Percentiles rank a stretch among this genome's conserved stretches.
phyloP scores from a whole-genome alignment of 345 rosid species.

The Salix udensis region DNA sequence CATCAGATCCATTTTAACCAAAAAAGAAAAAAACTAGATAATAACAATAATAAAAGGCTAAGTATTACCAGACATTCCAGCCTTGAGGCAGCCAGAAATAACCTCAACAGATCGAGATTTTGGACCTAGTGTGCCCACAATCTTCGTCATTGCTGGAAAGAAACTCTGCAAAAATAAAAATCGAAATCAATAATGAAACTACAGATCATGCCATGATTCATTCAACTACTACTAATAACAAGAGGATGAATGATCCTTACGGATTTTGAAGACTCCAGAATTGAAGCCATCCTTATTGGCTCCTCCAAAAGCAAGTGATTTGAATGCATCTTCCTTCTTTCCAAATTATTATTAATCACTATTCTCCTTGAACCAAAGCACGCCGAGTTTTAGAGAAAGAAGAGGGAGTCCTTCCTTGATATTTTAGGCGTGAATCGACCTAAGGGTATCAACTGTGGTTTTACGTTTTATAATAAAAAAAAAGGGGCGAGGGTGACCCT shows the following conservation, averaged over 20 bases:
- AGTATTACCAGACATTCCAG: slow-evolving; percentile 30
- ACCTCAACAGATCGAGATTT: slow-evolving; percentile 30
- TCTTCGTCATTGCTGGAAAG: slow-evolving; percentile 36
- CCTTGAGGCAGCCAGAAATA: slow-evolving; percentile 27
- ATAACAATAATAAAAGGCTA: background rate
- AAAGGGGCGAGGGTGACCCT: background rate
- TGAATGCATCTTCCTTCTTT: slow-evolving; percentile 60
- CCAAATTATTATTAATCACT: background rate
- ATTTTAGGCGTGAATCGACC: slow-evolving; percentile 1
- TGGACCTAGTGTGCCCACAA: slow-evolving; percentile 34
- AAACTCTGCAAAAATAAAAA: slow-evolving; percentile 17
- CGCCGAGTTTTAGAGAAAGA: too few species aligned
- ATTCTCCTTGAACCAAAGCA: background rate
- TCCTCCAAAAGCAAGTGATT: slow-evolving; percentile 92
- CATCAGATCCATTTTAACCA: background rate
- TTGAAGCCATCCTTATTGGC: slow-evolving; percentile 98
- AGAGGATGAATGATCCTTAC: slow-evolving; percentile 35
- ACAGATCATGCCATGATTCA: background rate
- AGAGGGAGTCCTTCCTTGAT: too few species aligned
- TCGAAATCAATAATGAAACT: background rate
- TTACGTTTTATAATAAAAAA: background rate
- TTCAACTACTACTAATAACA: background rate
- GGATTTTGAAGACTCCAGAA: slow-evolving; percentile 92
- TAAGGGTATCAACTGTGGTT: background rate
- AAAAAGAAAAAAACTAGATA: background rate